Evolutionary conservation across 345 rosid genomes (phyloP), one percentile per base, ranked within the genome.

Genomic region (Linum usitatissimum): DNA sequence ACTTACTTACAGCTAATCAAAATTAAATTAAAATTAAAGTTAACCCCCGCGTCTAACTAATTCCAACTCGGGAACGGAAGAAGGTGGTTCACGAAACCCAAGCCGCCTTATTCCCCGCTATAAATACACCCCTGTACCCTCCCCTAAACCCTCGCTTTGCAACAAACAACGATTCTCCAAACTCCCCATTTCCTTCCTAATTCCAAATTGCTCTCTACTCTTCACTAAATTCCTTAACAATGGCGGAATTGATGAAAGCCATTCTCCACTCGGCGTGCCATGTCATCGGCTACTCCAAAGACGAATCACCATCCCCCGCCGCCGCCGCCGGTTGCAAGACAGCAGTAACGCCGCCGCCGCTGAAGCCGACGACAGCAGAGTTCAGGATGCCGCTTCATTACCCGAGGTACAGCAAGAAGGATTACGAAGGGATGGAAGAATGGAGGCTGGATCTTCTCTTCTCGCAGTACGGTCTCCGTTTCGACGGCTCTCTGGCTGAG

Each of bases 351-450:
- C 15, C 17, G 10, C 4, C 15, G 51, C 14, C 51, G 14, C 51
- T 17, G 51, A 3, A n/a, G n/a, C n/a, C 51, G 51, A 15, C 14
- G 51, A 12, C 8, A 5, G 5, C 48, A 40, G 79, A 78, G 7
- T 81, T 84, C 67, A 83, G 74, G 70, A 66, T 81, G 72, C 89
- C 89, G 21, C 81, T 81, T 59, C 89, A 78, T 63, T 81, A 78
- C 61, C 86, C 86, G 9, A 81, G 69, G 56, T 81, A 68, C 74
- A 62, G 70, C 0, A 81, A 77, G 65, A 60, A 69, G 45, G 86
- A 79, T 2, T 81, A 84, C 57, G 81, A 80, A 79, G 73, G 55
- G 72, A 84, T 79, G 89, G 80, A 80, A 67, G 80, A 73, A 7
- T 65, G 78, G 77, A 75, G 59, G 66, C 71, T 81, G 34, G 86